Base-by-base conservation (phyloP, 2,329 filamentous ascomycete species). In the Colletotrichum euphorbiae region DNA sequence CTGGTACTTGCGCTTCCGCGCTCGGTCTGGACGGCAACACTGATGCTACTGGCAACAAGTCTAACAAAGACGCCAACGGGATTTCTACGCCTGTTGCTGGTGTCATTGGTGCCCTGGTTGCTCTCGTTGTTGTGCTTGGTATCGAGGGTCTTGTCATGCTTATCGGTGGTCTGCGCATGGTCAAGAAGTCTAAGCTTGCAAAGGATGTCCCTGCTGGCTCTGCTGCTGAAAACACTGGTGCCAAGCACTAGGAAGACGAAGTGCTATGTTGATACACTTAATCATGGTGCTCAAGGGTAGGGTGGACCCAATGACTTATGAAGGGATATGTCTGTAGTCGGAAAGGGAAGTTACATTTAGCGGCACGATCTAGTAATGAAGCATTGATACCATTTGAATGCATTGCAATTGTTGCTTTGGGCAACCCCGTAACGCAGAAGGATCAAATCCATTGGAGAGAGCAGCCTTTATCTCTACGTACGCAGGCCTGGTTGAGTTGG, bases 61-160 rank as follows among this genome's bases (percentile, higher is more conserved):
- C 74, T 3, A 64, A 73, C 24, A 74, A 74, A n/a, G 68, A 72
- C 42, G 70, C 73, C 19, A 77, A 79, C 58, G 85, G 86, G 8
- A 83, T 97, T 31, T 91, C 90, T 57, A 87, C 84, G 42, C 85
- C 88, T 6, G 89, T 94, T n/a, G 93, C 92, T 0, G 93, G 93
- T 13, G 93, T 95, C 5, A 94, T 97, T 57, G 90, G 93, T 50
- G 92, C 93, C 48, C 78, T 94, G 71, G 83, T 92, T 42, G 86
- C 86, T 58, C 77, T 88, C 5, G 80, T 81, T 9, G 83, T 86
- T 11, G 79, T 87, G 15, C 77, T 86, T 45, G 81, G 78, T 13
- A 42, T 83, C 19, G 79, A 85, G 75, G 81, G 76, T 9, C 74
- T 83, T 13, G 74, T 84, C 48, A 76, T 85, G 73, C 72, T 79